Evolutionary conservation across 164 flowering plant genomes (phyloP).

Genomic region (Annona cherimola): DNA sequence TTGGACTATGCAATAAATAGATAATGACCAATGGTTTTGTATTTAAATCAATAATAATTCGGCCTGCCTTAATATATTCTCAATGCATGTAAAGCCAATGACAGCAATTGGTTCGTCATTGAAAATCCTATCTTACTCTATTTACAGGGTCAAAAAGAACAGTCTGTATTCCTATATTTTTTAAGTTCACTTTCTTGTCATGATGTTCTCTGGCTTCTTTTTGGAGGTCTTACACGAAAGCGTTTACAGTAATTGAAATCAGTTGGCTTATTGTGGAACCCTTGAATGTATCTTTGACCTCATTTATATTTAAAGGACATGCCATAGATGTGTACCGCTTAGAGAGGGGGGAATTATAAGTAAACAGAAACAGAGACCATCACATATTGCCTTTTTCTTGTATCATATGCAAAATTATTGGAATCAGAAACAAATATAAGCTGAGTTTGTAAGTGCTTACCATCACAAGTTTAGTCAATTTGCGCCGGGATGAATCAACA

Average conservation of each 20-base stretch:
- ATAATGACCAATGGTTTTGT: neutral
- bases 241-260: neutral
- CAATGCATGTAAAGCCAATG: too few relatives aligned
- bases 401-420: neutral
- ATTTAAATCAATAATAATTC: neutral
- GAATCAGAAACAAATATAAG: neutral
- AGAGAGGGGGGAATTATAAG: neutral
- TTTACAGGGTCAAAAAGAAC: too few relatives aligned
- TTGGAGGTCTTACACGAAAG: neutral
- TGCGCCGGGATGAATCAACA: constrained; percentile 76
- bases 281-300: neutral
- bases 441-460: constrained; percentile 29
- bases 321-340: neutral
- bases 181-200: too few relatives aligned
- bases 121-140: too few relatives aligned
- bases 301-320: neutral
- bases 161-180: too few relatives aligned
- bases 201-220: too few relatives aligned
- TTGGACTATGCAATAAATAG: neutral
- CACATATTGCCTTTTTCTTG: too few relatives aligned
- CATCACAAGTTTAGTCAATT: constrained; percentile 91
- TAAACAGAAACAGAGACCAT: neutral
- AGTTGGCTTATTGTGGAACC: neutral
- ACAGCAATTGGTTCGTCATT: too few relatives aligned
- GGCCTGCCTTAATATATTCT: too few relatives aligned